phyloP scores from a whole-genome alignment of 257 asterid species.

The Cruciata laevipes region DNA sequence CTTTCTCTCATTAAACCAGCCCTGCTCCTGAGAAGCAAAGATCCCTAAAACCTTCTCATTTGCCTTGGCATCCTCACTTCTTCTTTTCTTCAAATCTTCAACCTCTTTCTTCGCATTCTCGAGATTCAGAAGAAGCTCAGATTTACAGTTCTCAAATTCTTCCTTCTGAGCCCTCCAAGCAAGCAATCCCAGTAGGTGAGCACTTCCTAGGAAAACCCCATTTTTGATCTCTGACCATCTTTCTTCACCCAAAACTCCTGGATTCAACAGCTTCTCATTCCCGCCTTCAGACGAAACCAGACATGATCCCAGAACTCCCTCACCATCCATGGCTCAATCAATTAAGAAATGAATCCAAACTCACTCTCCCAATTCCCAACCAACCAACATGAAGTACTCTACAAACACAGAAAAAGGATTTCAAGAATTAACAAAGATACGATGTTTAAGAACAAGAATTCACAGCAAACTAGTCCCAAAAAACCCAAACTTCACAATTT shows the following conservation, averaged over 20 bases:
- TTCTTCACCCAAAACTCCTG: slow-evolving; percentile 41
- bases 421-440: not conserved
- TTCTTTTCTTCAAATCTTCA: slow-evolving; percentile 44
- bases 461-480: not conserved
- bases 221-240: slow-evolving; percentile 49
- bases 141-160: slow-evolving; percentile 21
- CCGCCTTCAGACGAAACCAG: slow-evolving; percentile 30
- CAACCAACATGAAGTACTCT: slow-evolving; percentile 1
- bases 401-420: not conserved
- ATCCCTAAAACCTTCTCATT: slow-evolving; percentile 78
- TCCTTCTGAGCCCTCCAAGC: slow-evolving; percentile 51
- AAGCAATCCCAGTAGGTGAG: slow-evolving; percentile 68
- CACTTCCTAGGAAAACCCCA: slow-evolving; percentile 61
- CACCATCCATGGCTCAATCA: slow-evolving; percentile 44
- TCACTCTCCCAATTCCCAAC: not conserved
- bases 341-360: not conserved
- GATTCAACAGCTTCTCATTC: slow-evolving; percentile 51
- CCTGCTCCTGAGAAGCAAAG: slow-evolving; percentile 74
- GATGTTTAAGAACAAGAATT: not conserved
- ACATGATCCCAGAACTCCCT: slow-evolving; percentile 36
- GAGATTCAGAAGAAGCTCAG: slow-evolving; percentile 40
- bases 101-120: slow-evolving; percentile 44
- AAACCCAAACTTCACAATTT: not conserved
- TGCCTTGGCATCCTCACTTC: slow-evolving; percentile 88
- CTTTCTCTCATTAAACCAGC: slow-evolving; percentile 69